These are phyloP conservation scores for Xylaria nigripes DNA, from an alignment of 495 filamentous ascomycete genomes.

Conservation along the genomic window DNA sequence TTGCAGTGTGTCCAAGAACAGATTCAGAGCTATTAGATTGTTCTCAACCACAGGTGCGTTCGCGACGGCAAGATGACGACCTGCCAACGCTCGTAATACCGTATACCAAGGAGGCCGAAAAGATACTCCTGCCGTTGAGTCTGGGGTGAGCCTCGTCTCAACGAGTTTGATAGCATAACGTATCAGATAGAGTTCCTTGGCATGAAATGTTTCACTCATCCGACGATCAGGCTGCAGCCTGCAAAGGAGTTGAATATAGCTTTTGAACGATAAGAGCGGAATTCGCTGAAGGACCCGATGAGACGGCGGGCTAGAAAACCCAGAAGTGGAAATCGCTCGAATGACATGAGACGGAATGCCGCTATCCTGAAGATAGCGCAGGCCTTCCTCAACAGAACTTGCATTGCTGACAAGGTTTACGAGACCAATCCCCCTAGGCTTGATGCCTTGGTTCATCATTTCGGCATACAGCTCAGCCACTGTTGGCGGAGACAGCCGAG, in stretches of 20 bases:
- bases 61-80: conserved; percentile 15
- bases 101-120: conserved; percentile 20
- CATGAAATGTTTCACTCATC: conserved; percentile 5
- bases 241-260: conserved; percentile 36
- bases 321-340: conserved; percentile 9
- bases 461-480: conserved; percentile 29
- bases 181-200: conserved; percentile 13
- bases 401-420: conserved; percentile 28
- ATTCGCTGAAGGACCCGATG: conserved; percentile 14
- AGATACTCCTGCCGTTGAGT: conserved; percentile 20
- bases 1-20: conserved; percentile 14
- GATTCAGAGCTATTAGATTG: conserved; percentile 13
- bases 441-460: conserved; percentile 31
- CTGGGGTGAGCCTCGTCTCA: conserved; percentile 11
- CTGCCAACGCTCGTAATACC: conserved; percentile 22
- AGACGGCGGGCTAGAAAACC: conserved; percentile 14
- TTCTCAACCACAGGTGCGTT: conserved; percentile 16
- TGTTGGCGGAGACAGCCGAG: conserved; percentile 32
- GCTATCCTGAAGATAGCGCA: conserved; percentile 33
- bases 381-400: conserved; percentile 20
- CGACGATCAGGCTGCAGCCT: conserved; percentile 16
- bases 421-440: conserved; percentile 29
- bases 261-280: conserved; percentile 25
- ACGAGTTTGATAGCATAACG: conserved; percentile 22
- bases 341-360: conserved; percentile 11